Base-by-base conservation (phyloP, 1,284 basidiomycete genomes). In the Ustanciosporium gigantosporum region DNA sequence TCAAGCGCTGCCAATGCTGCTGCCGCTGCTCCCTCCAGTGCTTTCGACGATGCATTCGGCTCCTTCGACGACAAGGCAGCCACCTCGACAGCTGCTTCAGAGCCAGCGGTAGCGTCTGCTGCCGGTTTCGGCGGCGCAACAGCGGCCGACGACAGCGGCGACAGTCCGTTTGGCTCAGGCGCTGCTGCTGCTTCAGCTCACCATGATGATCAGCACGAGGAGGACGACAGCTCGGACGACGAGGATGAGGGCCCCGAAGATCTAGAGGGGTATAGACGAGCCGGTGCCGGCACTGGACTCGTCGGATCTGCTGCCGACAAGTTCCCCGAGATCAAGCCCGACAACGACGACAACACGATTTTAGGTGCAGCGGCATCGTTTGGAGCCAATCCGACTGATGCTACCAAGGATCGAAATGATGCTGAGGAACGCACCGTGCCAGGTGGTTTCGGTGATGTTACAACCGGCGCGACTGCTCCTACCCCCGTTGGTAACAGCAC, bases 21-120 rank as follows among this genome's bases (percentile, higher is more conserved):
- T 13, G 32, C 39, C 23, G 32, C 41, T 22, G 50, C 24, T 7
- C 25, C 32, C 49, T 81, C 84, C 46, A 29, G 27, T 29, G 83
- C 65, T 19, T 44, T 65, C 41, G 57, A 31, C 21, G 42, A 49
- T n/a, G 32, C 32, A 19, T 35, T 35, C 17, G 32, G 36, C 20
- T 5, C 36, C 11, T 20, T 36, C 15, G 34, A 13, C 17, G 14
- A 13, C 4, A 5, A 6, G n/a, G n/a, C 34, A 19, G n/a, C 23
- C 41, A 38, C 34, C 50, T 35, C 20, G 13, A 29, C 9, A 9
- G 42, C 35, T 25, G 39, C 42, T 11, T 11, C 47, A 5, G 7
- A 37, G 16, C 20, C 31, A 4, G 16, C 14, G 32, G 11, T 35
- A 19, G 32, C 9, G 11, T 13, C 32, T 35, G 32, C 36, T 38